A percentile compares a stretch with the other conserved stretches of the same genome.
Conservation (phyloP, 176 grass and related monocot genomes). For the Cymbopogon citratus region DNA sequence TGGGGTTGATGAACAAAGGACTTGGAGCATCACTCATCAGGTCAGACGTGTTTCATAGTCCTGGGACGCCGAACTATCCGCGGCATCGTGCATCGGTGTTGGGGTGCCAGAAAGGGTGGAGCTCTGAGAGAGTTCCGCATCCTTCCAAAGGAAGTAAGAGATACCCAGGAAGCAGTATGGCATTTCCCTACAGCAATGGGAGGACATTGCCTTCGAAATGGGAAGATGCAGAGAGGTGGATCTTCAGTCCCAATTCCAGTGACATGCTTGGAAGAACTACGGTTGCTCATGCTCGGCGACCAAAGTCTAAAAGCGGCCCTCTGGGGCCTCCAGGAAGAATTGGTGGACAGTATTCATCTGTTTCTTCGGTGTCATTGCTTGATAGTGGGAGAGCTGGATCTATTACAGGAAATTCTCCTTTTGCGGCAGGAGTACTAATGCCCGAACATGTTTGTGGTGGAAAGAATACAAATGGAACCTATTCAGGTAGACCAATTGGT, state of each 20-base stretch:
- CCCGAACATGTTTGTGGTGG: slow-evolving; percentile 41
- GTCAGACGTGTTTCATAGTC: slow-evolving; percentile 63
- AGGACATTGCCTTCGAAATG: slow-evolving; percentile 93
- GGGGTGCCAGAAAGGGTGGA: slow-evolving; percentile 67
- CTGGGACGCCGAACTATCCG: slow-evolving; percentile 61
- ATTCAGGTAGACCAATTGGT: neutral
- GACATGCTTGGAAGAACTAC: slow-evolving; percentile 44
- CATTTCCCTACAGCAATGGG: slow-evolving; percentile 62
- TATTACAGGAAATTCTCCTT: slow-evolving; percentile 59
- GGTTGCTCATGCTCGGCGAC: slow-evolving; percentile 36
- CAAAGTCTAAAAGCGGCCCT: slow-evolving; percentile 90
- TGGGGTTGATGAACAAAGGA: slow-evolving; percentile 65
- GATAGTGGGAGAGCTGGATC: slow-evolving; percentile 48
- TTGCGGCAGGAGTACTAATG: slow-evolving; percentile 71
- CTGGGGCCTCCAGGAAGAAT: slow-evolving; percentile 54
- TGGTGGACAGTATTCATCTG: slow-evolving; percentile 42
- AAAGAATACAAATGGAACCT: slow-evolving; percentile 18
- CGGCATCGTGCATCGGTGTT: slow-evolving; percentile 26
- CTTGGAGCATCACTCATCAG: slow-evolving; percentile 46
- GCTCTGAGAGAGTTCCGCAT: slow-evolving; percentile 83
- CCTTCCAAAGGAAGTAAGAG: slow-evolving; percentile 42
- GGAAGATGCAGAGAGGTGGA: slow-evolving; percentile 98
- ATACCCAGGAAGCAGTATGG: slow-evolving; percentile 47
- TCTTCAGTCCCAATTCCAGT: slow-evolving; percentile 72
- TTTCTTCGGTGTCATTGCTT: slow-evolving; percentile 53